These are phyloP conservation scores for Erysimum cheiri DNA, from an alignment of 441 rosid genomes.

Conservation along the genomic window DNA sequence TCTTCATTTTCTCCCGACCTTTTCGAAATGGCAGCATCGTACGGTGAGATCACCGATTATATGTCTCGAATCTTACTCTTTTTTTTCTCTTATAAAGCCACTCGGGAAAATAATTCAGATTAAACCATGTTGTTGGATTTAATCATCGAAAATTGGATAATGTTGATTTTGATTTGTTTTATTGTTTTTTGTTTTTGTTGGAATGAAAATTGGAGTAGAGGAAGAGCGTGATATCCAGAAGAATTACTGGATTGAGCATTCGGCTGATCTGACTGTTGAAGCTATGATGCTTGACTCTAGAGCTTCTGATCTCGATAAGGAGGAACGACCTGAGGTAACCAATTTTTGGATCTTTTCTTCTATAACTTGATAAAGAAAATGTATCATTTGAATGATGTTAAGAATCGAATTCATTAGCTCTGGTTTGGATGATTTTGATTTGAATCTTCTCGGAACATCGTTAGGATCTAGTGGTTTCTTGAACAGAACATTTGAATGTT, in stretches of 20 bases:
- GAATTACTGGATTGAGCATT: constrained; percentile 89
- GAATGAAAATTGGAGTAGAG: constrained; percentile 38
- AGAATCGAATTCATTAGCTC: not conserved
- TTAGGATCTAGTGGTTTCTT: not conserved
- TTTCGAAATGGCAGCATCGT: constrained; percentile 38
- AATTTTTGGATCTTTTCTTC: too few species aligned
- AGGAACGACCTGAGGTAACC: constrained; percentile 92
- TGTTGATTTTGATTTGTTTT: not conserved
- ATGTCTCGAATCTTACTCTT: not conserved
- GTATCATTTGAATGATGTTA: not conserved
- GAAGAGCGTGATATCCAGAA: constrained; percentile 82
- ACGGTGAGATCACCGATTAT: constrained; percentile 33
- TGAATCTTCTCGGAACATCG: not conserved
- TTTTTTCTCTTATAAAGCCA: not conserved
- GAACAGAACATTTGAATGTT: not conserved
- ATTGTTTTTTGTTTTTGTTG: not conserved
- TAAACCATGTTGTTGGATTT: too few species aligned
- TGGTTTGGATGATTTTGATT: not conserved
- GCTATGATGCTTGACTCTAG: constrained; percentile 97
- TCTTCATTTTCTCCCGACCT: not conserved
- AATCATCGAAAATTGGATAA: too few species aligned
- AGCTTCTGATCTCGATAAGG: constrained; percentile 94
- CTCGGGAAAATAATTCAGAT: too few species aligned
- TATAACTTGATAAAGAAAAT: too few species aligned
- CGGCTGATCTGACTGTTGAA: constrained; percentile 77